Conservation (phyloP, 257 asterid genomes). For the Przewalskia tangutica region DNA sequence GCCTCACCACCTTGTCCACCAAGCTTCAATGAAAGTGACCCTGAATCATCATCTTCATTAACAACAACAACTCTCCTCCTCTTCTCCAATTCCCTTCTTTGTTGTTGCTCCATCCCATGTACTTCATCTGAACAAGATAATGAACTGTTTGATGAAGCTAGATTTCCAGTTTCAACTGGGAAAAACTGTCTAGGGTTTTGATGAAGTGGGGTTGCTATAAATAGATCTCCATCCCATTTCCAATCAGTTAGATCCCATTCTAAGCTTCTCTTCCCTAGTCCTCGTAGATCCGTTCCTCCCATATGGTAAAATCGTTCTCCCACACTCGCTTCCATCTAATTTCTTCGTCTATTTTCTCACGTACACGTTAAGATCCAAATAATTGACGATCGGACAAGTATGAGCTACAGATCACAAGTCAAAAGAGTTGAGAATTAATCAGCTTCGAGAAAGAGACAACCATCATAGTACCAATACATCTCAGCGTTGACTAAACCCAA, state of each 20-base stretch:
- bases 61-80: constrained; percentile 34
- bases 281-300: constrained; percentile 31
- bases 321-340: constrained; percentile 35
- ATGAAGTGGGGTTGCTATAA: constrained; percentile 47
- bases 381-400: neutral
- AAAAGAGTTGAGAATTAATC: too few species aligned
- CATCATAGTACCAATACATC: constrained; percentile 16
- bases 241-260: constrained; percentile 76
- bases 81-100: constrained; percentile 32
- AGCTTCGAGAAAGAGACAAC: neutral
- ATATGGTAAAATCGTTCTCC: constrained; percentile 30
- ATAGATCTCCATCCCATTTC: constrained; percentile 82
- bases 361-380: neutral
- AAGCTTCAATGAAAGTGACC: constrained; percentile 40
- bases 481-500: neutral
- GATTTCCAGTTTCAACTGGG: constrained; percentile 29
- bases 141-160: constrained; percentile 36
- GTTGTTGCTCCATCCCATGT: neutral
- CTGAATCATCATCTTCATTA: constrained; percentile 20
- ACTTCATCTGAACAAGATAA: constrained; percentile 52
- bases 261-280: constrained; percentile 23
- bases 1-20: constrained; percentile 15
- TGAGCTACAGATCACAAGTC: constrained; percentile 12
- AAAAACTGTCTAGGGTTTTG: constrained; percentile 30
- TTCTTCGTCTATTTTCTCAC: too few species aligned